Base-by-base conservation (phyloP, 1,139 yeast genomes). In the Saccharomycopsis crataegensis region DNA sequence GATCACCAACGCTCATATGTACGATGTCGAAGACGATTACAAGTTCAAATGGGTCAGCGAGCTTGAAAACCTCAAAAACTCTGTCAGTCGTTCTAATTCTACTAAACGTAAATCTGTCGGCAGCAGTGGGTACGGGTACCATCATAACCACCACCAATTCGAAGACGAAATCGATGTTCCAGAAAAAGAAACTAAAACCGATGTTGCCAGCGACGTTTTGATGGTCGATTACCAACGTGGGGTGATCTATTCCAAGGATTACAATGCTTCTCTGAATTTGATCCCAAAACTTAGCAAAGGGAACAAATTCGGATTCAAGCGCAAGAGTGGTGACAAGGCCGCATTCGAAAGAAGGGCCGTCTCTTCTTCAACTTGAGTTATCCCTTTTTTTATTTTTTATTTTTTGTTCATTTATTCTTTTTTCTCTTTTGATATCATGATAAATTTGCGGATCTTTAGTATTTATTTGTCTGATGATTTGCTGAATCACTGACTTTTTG, bases 191-290 rank as follows among this genome's bases (percentile, higher is more conserved):
- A 51, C 54, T 9, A 43, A 36, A n/a, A 46, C 31, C 14, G 50
- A 41, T 38, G 17, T n/a, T 40, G n/a, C 43, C 47, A 38, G 48
- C 36, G 57, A 54, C 22, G 57, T 54, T 7, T 48, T 54, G n/a
- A 54, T 54, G 57, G 57, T 54, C 8, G 57, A 54, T 41, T 51
- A 54, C 41, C 48, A 42, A n/a, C 31, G 22, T 12, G 57, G 57
- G 8, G 56, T 54, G 40, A 54, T 54, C 17, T 54, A 54, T 32
- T 41, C 47, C 8, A 54, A 49, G 38, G 57, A 54, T 11, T 54
- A 54, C 43, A 52, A 53, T 40, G 38, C 49, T 37, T 44, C 50
- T 8, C n/a, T 17, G 8, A 54, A 54, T 40, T 46, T 54, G 16
- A 52, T 48, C 14, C 57, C 57, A 9, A 50, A 51, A 36, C 41